Conservation (phyloP, 495 filamentous ascomycete species). For the Aspergillus olivimuriae region DNA sequence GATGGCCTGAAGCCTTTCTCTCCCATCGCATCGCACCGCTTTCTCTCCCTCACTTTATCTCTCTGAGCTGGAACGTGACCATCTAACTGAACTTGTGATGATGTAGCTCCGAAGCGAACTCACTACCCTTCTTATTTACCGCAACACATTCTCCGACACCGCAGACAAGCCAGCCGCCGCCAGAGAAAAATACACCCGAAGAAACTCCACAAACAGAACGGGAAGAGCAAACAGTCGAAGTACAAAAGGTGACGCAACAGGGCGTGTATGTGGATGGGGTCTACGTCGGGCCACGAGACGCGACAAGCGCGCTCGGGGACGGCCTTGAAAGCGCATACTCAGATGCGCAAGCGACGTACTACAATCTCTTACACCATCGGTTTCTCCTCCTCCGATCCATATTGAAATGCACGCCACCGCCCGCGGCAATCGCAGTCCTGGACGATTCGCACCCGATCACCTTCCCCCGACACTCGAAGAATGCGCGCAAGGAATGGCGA, state of each 20-base stretch:
- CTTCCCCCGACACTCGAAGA: conserved; percentile 39
- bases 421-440: conserved; percentile 40
- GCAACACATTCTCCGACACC: too few relatives aligned
- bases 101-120: conserved; percentile 63
- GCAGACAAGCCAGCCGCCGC: conserved; percentile 16
- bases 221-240: neutral
- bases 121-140: conserved; percentile 59
- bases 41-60: too few relatives aligned
- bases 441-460: conserved; percentile 51
- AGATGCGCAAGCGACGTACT: conserved; percentile 56
- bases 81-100: conserved; percentile 8
- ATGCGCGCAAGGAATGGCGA: conserved; percentile 40
- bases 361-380: conserved; percentile 51
- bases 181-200: neutral
- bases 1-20: conserved; percentile 1
- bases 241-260: neutral
- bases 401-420: conserved; percentile 50
- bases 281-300: conserved; percentile 25
- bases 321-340: conserved; percentile 16
- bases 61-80: too few relatives aligned
- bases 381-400: conserved; percentile 53
- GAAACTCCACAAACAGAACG: neutral
- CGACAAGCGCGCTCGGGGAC: conserved; percentile 20
- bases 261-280: conserved; percentile 20
- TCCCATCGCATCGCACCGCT: conserved; percentile 10